Percentiles rank a stretch among this genome's conserved stretches.
phyloP scores from a whole-genome alignment of 148 eudicot species.

The Silene conica region DNA sequence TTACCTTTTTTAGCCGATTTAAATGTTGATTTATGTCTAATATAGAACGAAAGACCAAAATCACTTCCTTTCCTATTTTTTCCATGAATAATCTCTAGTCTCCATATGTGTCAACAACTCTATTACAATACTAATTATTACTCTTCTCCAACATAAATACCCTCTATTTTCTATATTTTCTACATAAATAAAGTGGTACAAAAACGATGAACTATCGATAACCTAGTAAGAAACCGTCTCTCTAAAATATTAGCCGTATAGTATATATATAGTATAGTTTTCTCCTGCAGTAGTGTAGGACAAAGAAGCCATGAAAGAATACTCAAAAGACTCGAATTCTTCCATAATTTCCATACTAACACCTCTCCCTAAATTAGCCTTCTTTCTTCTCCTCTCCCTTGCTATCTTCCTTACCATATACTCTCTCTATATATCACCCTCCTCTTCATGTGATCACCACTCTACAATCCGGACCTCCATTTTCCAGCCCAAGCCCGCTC shows the following conservation, averaged over 20 bases:
- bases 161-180: background rate
- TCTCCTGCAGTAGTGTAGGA: background rate
- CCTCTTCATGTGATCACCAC: background rate
- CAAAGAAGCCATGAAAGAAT: conserved; percentile 18
- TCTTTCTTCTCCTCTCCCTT: conserved; percentile 26
- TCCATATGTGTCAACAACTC: background rate
- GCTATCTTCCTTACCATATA: conserved; percentile 10
- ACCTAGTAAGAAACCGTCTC: too few species aligned
- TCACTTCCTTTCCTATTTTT: background rate
- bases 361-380: conserved; percentile 14
- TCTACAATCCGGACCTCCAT: background rate
- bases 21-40: background rate
- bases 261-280: too few species aligned
- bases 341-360: background rate
- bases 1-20: background rate
- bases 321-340: conserved; percentile 7
- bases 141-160: background rate
- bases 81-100: background rate
- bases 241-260: too few species aligned
- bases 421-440: conserved; percentile 11
- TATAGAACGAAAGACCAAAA: background rate
- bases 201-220: too few species aligned
- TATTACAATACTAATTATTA: background rate
- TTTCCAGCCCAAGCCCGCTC: background rate
- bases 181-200: too few species aligned